A percentile compares a stretch with the other conserved stretches of the same genome.
Evolutionary conservation across 177 flowering plant species (phyloP).

Genomic region (Vitis hybrid): DNA sequence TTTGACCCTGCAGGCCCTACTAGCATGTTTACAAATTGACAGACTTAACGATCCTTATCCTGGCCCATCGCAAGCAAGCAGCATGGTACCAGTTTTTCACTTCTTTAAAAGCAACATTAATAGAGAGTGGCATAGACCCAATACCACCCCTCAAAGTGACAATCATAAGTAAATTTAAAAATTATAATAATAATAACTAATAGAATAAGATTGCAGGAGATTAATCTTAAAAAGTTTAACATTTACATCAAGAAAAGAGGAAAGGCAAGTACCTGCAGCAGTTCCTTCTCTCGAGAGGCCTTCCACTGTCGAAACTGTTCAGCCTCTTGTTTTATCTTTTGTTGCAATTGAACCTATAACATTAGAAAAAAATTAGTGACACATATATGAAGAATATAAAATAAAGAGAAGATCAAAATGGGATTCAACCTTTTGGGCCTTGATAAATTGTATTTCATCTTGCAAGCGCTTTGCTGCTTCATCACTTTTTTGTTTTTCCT

Average conservation of each 20-base stretch:
- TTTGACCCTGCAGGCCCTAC: too few species aligned
- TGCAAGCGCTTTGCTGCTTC: conserved; percentile 92
- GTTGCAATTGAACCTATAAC: conserved; percentile 90
- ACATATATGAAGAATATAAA: not conserved
- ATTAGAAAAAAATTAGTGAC: conserved; percentile 12
- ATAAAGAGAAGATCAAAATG: conserved; percentile 7
- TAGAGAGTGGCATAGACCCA: too few species aligned
- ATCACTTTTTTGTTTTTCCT: conserved; percentile 97
- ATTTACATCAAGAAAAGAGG: not conserved
- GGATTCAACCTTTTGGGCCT: conserved; percentile 83
- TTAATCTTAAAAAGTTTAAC: not conserved
- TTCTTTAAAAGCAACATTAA: too few species aligned
- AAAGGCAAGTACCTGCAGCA: conserved; percentile 68
- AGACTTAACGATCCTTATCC: too few species aligned
- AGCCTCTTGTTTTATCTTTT: conserved; percentile 94
- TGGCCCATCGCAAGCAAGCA: too few species aligned
- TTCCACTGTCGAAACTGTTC: conserved; percentile 99
- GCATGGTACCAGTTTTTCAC: too few species aligned
- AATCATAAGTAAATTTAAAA: too few species aligned
- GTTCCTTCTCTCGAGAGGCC: conserved; percentile 95
- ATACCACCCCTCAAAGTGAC: too few species aligned
- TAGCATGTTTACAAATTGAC: too few species aligned
- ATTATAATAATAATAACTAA: too few species aligned
- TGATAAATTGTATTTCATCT: conserved; percentile 93
- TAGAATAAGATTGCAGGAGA: not conserved